Base-by-base conservation (phyloP, 257 asterid genomes). In the Capsicum chinense region DNA sequence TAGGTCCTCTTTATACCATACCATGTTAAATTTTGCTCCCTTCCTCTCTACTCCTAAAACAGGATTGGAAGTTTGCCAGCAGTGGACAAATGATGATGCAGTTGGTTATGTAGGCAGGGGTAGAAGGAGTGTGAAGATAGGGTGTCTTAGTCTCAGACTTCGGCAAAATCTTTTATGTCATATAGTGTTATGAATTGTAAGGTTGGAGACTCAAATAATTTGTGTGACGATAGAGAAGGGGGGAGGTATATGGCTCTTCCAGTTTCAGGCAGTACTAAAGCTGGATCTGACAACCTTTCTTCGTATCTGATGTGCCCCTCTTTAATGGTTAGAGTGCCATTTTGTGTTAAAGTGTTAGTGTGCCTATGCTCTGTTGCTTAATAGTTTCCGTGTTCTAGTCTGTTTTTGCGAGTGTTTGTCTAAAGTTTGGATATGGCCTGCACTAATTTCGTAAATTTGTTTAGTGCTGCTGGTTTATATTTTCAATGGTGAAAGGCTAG, bases 1-100 rank as follows among this genome's bases (percentile, higher is more conserved):
- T 78, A 14, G 81, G 64, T 54, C 81, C 63, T 52, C 44, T 76
- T 52, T 76, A 52, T 26, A 76, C 48, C 81, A 76, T 52, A 76
- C 19, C 14, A 13, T 76, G 42, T 54, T 26, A 54, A 78, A 14
- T 54, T 26, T 9, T 5, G 1, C 26, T 78, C 82, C 44, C 33
- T 74, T 78, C 64, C 80, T 54, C 60, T 14, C 50, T 78, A 78
- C 50, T 78, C 50, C 64, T 33, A 54, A 78, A 78, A 26, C 64
- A 52, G 9, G 64, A 54, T 48, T 26, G 64, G 64, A 54, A 54
- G 50, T 78, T 78, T 54, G 33, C 64, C 64, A 78, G 82, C 82
- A 33, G 15, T 8, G 50, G 48, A 54, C 50, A 54, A 78, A 54
- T 78, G 47, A 63, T 54, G 54, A 64, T 54, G 50, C 50, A 52